Evolutionary conservation across 352 stramenopile genomes (phyloP), one percentile per base, ranked within the genome.

Genomic region (Phytophthora podocarpi): DNA sequence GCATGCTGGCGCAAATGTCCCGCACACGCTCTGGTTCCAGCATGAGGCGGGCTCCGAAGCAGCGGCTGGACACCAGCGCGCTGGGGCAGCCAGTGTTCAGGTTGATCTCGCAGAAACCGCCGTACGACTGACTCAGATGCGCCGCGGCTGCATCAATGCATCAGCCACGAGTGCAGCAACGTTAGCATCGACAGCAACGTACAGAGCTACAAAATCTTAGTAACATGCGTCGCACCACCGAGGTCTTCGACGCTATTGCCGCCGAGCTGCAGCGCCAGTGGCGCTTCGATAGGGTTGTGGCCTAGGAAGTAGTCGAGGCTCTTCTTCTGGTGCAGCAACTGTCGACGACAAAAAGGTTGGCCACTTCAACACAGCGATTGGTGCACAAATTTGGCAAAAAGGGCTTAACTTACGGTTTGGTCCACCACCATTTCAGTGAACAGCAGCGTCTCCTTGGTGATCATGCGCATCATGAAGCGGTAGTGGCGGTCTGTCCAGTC

Each of bases 401-500:
- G 26, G n/a, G n/a, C 32, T 21, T 15, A 32, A 66, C 76, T 41
- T 36, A 99, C 85, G 11, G 97, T 98, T 63, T 98, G 92, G 39
- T 97, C 94, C 34, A 98, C 95, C 18, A 99, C 88, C 98, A 99
- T 99, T 81, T 99, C 97, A 9, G 95, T 99, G 74, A 98, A 99
- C 15, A 99, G 71, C 30, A 98, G 67, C 18, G 96, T 99, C 39
- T 78, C 71, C 52, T 89, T 85, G 5, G 96, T 98, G 64, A 99
- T 87, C 30, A 98, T 83, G 10, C 96, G 87, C 62, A 98, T 91
- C 61, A 99, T 82, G 73, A 98, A 97, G 41, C 85, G 80, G 66
- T 95, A 96, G 77, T 99, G 95, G 34, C 92, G 88, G 80, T 99
- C 96, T 1, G 97, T 99, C 76, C 97, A 98, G 70, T 99, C 97